Base-by-base conservation (phyloP, 2,329 filamentous ascomycete species). In the Paraphaeosphaeria sporulosa region DNA sequence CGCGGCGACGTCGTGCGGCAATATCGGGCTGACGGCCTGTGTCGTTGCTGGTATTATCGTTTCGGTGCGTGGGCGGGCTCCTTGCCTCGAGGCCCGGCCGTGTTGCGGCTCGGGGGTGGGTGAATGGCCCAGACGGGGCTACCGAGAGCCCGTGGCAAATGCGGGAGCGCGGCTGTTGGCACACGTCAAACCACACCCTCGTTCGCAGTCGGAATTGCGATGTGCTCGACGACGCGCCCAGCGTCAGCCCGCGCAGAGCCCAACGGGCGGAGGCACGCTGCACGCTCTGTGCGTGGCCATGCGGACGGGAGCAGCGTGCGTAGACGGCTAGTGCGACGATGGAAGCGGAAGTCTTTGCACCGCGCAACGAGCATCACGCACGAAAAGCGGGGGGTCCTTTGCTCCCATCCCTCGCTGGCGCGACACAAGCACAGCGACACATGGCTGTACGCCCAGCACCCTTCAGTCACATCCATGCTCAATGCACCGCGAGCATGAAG, bases 291-390 rank as follows among this genome's bases (percentile, higher is more conserved):
- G 30, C 47, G 34, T 25, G 42, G 53, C 53, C 53, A 55, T 55
- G 53, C 53, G 42, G 53, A 55, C 53, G 46, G 55, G 51, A 50
- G 46, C 55, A 43, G 55, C 54, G 54, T 56, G 56, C 42, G 36
- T 23, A 40, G 30, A 53, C 30, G 21, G 49, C 40, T 47, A 36
- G 48, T 58, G 44, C 32, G 21, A 49, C 54, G 21, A 48, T 40
- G 44, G 43, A 30, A 40, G 27, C 19, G 34, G 25, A 47, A 10
- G 1, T 34, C 40, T 55, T 44, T 34, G 52, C 52, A 55, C 52
- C 19, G 40, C 30, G 17, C 44, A 47, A 38, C 43, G 54, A 40
- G 46, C 55, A 50, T 50, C 36, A 36, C 34, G 32, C 55, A 49
- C 32, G 46, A 49, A 43, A 57, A 49, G 54, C 27, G 49, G 50